Percentiles rank a stretch among this genome's conserved stretches.
phyloP scores from a whole-genome alignment of 2,329 filamentous ascomycete genomes.

The Bipolaris sorokiniana region DNA sequence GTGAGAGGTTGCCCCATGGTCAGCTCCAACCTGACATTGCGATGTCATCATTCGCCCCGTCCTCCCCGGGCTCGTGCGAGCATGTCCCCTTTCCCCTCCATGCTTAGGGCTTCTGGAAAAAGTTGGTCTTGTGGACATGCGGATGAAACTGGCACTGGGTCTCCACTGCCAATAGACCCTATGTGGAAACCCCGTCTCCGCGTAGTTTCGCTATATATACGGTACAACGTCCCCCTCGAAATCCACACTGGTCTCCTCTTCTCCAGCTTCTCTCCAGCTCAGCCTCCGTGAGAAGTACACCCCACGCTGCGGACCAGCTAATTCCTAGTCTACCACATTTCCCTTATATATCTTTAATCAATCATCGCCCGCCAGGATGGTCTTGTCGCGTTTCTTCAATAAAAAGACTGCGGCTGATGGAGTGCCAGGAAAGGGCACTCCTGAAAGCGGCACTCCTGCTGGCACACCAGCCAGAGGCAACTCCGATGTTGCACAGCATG shows the following conservation, averaged over 20 bases:
- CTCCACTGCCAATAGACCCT: conserved; percentile 29
- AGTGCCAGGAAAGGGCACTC: conserved; percentile 35
- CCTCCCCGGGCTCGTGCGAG: conserved; percentile 27
- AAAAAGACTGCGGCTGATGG: conserved; percentile 19
- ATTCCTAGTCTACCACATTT: conserved; percentile 5
- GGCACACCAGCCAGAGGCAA: conserved; percentile 34
- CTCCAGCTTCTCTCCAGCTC: conserved; percentile 27
- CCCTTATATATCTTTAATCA: conserved; percentile 5
- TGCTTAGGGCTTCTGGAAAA: conserved; percentile 20
- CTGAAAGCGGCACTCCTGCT: conserved; percentile 30
- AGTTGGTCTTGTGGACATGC: conserved; percentile 20
- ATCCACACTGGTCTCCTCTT: conserved; percentile 26
- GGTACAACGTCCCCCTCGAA: conserved; percentile 22
- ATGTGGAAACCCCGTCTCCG: conserved; percentile 20
- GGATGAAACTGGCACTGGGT: conserved; percentile 26
- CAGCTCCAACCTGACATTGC: conserved; percentile 15
- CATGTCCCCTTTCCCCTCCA: conserved; percentile 20
- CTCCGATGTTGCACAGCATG: conserved; percentile 19
- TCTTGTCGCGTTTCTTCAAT: conserved; percentile 33
- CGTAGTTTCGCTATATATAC: conserved; percentile 29
- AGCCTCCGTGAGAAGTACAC: conserved; percentile 13
- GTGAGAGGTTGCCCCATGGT: conserved; percentile 15
- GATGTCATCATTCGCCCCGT: conserved; percentile 33
- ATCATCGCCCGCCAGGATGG: conserved; percentile 7
- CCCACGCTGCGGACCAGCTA: conserved; percentile 9